These are phyloP conservation scores for Podosphaera aphanis DNA, from an alignment of 2,329 filamentous ascomycete genomes.

Conservation along the genomic window DNA sequence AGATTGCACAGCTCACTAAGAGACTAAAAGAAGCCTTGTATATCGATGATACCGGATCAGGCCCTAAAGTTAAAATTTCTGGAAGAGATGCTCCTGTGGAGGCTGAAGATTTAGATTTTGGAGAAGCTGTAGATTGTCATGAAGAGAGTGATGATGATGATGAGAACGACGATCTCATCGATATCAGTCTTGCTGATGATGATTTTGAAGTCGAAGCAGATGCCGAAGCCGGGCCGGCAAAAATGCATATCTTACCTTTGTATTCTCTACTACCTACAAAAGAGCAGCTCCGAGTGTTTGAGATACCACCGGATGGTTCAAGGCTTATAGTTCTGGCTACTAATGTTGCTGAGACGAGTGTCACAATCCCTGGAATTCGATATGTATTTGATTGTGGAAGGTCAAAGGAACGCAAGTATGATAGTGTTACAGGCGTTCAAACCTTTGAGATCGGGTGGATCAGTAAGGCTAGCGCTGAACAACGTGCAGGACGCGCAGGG, in stretches of 20 bases:
- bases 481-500: constrained; percentile 79
- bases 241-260: constrained; percentile 74
- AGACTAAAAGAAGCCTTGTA: constrained; percentile 43
- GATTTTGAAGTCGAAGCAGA: constrained; percentile 40
- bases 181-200: constrained; percentile 25
- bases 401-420: constrained; percentile 77
- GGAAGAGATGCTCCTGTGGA: constrained; percentile 60
- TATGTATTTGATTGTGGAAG: constrained; percentile 93
- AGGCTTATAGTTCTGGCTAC: constrained; percentile 78
- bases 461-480: constrained; percentile 84
- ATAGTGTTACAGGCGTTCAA: constrained; percentile 73
- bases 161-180: constrained; percentile 35
- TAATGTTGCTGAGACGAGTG: constrained; percentile 88
- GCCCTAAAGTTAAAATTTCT: constrained; percentile 49
- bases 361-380: constrained; percentile 84
- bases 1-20: constrained; percentile 69
- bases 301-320: constrained; percentile 58
- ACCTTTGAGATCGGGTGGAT: constrained; percentile 93
- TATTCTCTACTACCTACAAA: constrained; percentile 81
- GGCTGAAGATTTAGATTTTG: constrained; percentile 69
- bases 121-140: constrained; percentile 32
- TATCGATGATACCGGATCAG: constrained; percentile 23
- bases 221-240: constrained; percentile 39
- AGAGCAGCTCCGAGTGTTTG: constrained; percentile 79
- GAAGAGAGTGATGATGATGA: constrained; percentile 33